Evolutionary conservation across 2,329 filamentous ascomycete genomes (phyloP).

Genomic region (Sclerotinia glacialis): DNA sequence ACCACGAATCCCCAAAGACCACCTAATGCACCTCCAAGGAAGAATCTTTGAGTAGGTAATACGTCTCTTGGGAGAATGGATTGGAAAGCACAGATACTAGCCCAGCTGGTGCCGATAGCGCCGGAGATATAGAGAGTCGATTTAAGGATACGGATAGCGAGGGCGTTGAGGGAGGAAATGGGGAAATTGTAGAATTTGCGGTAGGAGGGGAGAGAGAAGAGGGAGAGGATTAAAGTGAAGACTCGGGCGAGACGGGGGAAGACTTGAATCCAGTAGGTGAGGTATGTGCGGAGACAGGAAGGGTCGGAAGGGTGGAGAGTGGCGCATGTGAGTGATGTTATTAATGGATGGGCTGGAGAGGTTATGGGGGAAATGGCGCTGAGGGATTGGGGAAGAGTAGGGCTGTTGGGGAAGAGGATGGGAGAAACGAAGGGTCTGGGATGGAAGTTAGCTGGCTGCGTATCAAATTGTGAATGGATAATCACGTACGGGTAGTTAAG

Average conservation of each 20-base stretch:
- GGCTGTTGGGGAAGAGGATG: constrained; percentile 75
- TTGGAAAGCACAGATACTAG: constrained; percentile 85
- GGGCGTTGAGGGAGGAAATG: constrained; percentile 59
- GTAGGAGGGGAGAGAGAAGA: constrained; percentile 65
- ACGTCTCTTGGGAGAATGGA: constrained; percentile 69
- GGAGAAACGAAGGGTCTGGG: constrained; percentile 73
- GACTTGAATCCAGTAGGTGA: constrained; percentile 81
- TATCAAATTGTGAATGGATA: constrained; percentile 9
- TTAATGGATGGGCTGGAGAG: constrained; percentile 80
- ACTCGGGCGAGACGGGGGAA: constrained; percentile 77
- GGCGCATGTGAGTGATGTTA: constrained; percentile 82
- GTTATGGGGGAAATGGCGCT: constrained; percentile 71
- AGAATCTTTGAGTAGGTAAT: constrained; percentile 81
- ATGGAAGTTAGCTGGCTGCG: constrained; percentile 28
- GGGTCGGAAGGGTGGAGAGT: constrained; percentile 84
- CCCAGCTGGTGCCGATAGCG: constrained; percentile 84
- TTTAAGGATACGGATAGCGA: constrained; percentile 68
- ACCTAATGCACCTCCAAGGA: constrained; percentile 80
- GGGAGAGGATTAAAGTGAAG: constrained; percentile 70
- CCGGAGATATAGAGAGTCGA: constrained; percentile 77
- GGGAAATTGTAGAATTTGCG: constrained; percentile 68
- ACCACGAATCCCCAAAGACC: constrained; percentile 84
- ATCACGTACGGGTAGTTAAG: constrained; percentile 75
- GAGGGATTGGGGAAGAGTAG: constrained; percentile 65
- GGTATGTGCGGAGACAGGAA: constrained; percentile 80